A percentile compares a stretch with the other conserved stretches of the same genome.
These are phyloP conservation scores for Rhizopogon vesiculosus DNA, from an alignment of 768 basidiomycete genomes.

Conservation along the genomic window DNA sequence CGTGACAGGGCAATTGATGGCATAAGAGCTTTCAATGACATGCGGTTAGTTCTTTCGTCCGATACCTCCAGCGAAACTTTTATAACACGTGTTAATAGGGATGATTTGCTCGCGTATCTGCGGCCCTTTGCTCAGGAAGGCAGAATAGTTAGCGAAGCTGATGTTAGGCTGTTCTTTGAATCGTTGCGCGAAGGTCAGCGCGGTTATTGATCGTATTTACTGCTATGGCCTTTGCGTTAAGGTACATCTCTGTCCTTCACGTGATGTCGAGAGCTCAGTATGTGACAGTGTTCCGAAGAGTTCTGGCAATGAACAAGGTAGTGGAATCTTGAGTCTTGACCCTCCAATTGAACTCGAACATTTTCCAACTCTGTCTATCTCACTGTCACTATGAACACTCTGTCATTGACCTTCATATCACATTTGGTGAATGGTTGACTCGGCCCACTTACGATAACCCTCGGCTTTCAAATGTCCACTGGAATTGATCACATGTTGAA, in stretches of 20 bases:
- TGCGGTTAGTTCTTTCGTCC: slow-evolving; percentile 51
- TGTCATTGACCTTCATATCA: background rate
- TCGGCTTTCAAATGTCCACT: background rate
- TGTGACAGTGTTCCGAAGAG: too few species aligned
- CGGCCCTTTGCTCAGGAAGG: slow-evolving; percentile 78
- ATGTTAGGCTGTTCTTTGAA: slow-evolving; percentile 68
- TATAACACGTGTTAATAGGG: slow-evolving; percentile 35
- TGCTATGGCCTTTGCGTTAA: background rate
- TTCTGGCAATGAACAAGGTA: background rate
- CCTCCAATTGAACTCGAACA: background rate
- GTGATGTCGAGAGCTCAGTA: background rate
- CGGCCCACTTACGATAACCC: background rate
- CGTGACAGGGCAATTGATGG: slow-evolving; percentile 81
- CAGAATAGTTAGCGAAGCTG: slow-evolving; percentile 67
- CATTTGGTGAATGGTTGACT: background rate
- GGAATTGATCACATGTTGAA: background rate
- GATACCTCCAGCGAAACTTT: background rate
- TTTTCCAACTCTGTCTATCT: background rate
- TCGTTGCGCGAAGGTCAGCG: slow-evolving; percentile 32
- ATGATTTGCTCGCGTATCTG: slow-evolving; percentile 65
- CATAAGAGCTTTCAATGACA: slow-evolving; percentile 76
- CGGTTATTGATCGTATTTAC: background rate
- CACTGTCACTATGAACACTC: background rate
- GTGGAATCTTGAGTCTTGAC: background rate
- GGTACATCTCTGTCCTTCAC: background rate